Conservation (phyloP, 169 alveolate species). For the Perkinsus marinus region DNA sequence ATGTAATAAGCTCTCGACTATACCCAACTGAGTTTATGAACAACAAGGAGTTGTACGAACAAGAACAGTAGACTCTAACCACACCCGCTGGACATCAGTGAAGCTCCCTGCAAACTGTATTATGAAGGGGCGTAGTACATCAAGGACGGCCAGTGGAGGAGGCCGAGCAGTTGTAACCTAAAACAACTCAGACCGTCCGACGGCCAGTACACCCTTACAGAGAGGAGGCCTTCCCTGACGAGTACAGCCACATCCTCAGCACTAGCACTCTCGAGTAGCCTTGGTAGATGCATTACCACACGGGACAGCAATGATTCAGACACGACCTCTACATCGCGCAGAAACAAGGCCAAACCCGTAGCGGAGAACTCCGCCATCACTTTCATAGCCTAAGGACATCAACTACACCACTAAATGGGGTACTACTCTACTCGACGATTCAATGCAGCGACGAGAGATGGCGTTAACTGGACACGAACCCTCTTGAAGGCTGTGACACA, state of each 20-base stretch:
- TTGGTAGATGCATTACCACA: background rate
- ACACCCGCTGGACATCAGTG: background rate
- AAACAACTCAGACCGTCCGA: too few species aligned
- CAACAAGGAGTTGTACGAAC: too few species aligned
- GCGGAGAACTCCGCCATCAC: background rate
- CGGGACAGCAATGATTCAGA: background rate
- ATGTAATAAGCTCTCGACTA: background rate
- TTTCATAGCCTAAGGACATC: background rate
- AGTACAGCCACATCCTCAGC: background rate
- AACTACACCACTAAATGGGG: background rate
- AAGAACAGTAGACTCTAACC: too few species aligned
- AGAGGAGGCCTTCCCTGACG: background rate
- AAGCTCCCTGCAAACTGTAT: background rate
- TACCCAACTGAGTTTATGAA: background rate
- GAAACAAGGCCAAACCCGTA: background rate
- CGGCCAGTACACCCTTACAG: background rate
- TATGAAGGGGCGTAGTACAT: background rate
- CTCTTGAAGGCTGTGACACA: background rate
- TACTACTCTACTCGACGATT: background rate
- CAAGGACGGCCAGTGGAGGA: background rate
- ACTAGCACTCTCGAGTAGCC: background rate
- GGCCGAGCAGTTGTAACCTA: background rate
- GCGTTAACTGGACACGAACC: background rate
- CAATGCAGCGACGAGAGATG: background rate
- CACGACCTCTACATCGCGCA: background rate